These are phyloP conservation scores for Monosporascus cannonballus DNA, from an alignment of 2,329 filamentous ascomycete species.

Conservation along the genomic window DNA sequence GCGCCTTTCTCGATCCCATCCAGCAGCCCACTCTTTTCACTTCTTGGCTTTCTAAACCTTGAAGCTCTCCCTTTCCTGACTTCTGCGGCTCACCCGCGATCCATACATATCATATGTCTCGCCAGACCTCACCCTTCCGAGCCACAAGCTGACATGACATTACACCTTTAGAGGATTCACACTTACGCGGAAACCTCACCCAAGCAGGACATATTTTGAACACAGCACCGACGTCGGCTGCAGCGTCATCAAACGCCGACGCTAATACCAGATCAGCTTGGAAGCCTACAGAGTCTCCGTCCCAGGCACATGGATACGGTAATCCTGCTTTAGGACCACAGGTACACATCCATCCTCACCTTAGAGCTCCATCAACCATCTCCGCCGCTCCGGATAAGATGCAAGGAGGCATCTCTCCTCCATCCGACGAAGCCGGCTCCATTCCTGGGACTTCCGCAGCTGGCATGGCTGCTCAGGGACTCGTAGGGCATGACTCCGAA, in stretches of 20 bases:
- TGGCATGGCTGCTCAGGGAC: constrained; percentile 25
- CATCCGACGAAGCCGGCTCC: constrained; percentile 23
- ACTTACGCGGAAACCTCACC: constrained; percentile 16
- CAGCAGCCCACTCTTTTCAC: neutral
- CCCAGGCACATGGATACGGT: constrained; percentile 22
- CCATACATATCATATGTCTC: neutral
- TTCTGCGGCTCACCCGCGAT: neutral
- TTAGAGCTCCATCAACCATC: constrained; percentile 17
- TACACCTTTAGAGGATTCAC: constrained; percentile 10
- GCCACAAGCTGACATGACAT: constrained; percentile 13
- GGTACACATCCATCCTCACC: constrained; percentile 20
- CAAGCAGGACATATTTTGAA: constrained; percentile 13
- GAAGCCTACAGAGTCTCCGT: constrained; percentile 14
- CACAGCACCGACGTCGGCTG: constrained; percentile 10
- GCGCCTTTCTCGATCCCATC: neutral
- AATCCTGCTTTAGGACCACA: constrained; percentile 16
- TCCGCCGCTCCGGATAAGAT: constrained; percentile 23
- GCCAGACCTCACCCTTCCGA: constrained; percentile 4
- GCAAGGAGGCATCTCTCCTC: constrained; percentile 23
- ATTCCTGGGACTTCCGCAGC: constrained; percentile 21
- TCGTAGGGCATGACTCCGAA: constrained; percentile 28
- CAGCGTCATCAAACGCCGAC: constrained; percentile 8
- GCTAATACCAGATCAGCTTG: constrained; percentile 11
- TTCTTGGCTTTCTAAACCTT: neutral
- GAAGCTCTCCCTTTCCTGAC: neutral